Base-by-base conservation (phyloP, 108 stramenopile genomes). In the Fragilariopsis cylindrus region DNA sequence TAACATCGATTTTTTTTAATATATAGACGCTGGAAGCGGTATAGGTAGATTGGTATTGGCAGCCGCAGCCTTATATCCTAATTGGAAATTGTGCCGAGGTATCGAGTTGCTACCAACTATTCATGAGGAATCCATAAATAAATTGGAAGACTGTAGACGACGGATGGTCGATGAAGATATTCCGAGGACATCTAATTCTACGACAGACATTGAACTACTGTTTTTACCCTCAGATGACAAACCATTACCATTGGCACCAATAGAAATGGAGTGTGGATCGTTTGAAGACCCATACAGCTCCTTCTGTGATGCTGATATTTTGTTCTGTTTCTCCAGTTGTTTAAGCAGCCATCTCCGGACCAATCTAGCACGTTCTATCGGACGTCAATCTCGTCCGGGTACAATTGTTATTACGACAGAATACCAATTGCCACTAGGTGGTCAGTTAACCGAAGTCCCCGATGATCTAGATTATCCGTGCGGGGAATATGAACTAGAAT, bases 321-420 rank as follows among this genome's bases (percentile, higher is more conserved):
- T 90, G 46, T 93, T 93, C 80, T 78, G 82, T 48, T 93, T 90
- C 71, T 91, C 92, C 2, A 87, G 82, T 63, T 88, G 87, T 62
- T 81, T 91, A 85, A 71, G 80, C 21, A 60, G 78, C 2, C 68
- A 57, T 21, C 69, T 90, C 2, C 60, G 89, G 19, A 21, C 70
- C 68, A 58, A 79, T 48, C 60, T 93, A 44, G 83, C 87, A 12
- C 52, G 81, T 47, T 81, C 90, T 1, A 85, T 93, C 44, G 92
- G 90, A 4, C 68, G 87, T 45, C 90, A 91, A 70, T 90, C 87
- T 67, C 67, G 81, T 69, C 88, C 88, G 11, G 92, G 92, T 18
- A 85, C 88, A 12, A 84, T 93, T 19, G 76, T 93, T 42, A 88
- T 93, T 18, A 91, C 92, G 12, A 93, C 92, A 4, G 92, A 93